Evolutionary conservation across 1,284 basidiomycete species (phyloP), one percentile per base, ranked within the genome.

Genomic region (Fomitopsis schrenkii): DNA sequence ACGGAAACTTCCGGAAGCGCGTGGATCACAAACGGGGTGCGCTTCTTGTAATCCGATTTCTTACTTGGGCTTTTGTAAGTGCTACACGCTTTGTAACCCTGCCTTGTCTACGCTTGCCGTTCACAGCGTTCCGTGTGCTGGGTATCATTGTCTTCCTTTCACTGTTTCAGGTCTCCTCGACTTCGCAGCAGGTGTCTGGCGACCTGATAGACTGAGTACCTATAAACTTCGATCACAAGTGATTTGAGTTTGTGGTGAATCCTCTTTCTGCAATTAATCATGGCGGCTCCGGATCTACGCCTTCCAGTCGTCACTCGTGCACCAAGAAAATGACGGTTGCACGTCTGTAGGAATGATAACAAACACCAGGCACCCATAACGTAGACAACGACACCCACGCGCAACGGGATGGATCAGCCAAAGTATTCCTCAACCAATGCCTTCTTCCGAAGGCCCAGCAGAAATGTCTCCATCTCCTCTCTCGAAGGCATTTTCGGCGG

Each of bases 361-460:
- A 19, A 17, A 22, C 33, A 38, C 35, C 8, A 38, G n/a, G 38
- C 52, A 53, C 52, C 28, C 48, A 5, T 50, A 58, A 26, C 57
- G 30, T 58, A 50, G 45, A 58, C 19, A 33, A 42, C 41, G 14
- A 15, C 12, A n/a, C 48, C 48, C 28, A 30, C 1, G 3, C 33
- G n/a, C n/a, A 38, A 9, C 30, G 3, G n/a, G 7, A 12, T 8
- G 9, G 58, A 67, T 48, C 75, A 68, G 14, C 83, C 84, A 64
- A 85, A 83, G 72, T 91, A 91, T 77, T 97, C 93, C 65, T 93
- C 90, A 60, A 95, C 84, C 57, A 97, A 74, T 17, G 90, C 89
- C 73, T 87, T 82, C 78, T 97, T 97, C 71, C 92, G 81, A 66
- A 94, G 77, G 44, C 83, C 84, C 60, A 98, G 80, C 59, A 98